Conservation (phyloP, 2,329 filamentous ascomycete genomes). For the Metarhizium guizhouense region DNA sequence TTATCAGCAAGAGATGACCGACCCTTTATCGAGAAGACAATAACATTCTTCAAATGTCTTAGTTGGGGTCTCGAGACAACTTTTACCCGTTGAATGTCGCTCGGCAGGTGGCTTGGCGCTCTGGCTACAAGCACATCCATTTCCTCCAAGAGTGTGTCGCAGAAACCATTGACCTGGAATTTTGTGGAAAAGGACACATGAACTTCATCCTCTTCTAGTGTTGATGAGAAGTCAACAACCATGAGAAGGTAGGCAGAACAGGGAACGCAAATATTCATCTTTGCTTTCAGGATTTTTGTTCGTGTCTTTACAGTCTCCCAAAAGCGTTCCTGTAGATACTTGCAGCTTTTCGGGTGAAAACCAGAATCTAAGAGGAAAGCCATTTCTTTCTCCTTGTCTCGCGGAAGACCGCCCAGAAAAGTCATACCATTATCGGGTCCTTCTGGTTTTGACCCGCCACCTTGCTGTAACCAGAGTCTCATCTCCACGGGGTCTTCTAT, state of each 20-base stretch:
- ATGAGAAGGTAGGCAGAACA: slow-evolving; percentile 57
- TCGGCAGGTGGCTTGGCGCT: slow-evolving; percentile 59
- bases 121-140: slow-evolving; percentile 58
- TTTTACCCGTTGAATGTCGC: slow-evolving; percentile 63
- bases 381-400: slow-evolving; percentile 39
- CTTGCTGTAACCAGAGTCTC: slow-evolving; percentile 43
- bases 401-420: slow-evolving; percentile 42
- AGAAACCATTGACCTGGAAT: slow-evolving; percentile 47
- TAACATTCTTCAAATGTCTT: slow-evolving; percentile 63
- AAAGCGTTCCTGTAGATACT: slow-evolving; percentile 39
- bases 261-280: slow-evolving; percentile 51
- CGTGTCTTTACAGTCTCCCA: slow-evolving; percentile 15
- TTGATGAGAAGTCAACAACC: slow-evolving; percentile 55
- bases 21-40: slow-evolving; percentile 65
- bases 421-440: slow-evolving; percentile 30
- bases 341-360: slow-evolving; percentile 42
- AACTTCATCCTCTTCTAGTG: slow-evolving; percentile 56
- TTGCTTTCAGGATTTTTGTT: slow-evolving; percentile 43
- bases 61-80: slow-evolving; percentile 51
- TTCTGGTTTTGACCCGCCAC: slow-evolving; percentile 23
- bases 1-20: slow-evolving; percentile 55
- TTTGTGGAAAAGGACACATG: slow-evolving; percentile 59
- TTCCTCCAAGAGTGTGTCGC: slow-evolving; percentile 43
- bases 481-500: slow-evolving; percentile 41
- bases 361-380: slow-evolving; percentile 49